Base-by-base conservation (phyloP, 805 yeast species). In the Scheffersomyces lignosus region DNA sequence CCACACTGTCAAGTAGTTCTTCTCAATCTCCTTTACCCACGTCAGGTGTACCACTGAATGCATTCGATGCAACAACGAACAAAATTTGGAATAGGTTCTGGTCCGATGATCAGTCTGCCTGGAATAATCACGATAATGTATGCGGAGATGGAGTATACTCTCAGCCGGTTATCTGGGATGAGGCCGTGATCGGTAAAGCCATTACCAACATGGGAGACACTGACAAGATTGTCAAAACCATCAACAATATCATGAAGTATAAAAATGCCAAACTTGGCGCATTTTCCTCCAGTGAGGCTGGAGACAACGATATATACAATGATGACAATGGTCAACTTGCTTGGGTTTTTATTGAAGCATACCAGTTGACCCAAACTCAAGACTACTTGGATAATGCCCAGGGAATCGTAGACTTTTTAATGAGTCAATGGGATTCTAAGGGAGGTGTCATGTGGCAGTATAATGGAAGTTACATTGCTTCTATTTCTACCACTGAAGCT, bases 271-370 rank as follows among this genome's bases (percentile, higher is more conserved):
- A 39, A 0, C 18, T 43, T 10, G 58, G 52, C 6, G 60, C 52
- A 31, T 60, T 41, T 33, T 54, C 61, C 14, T 51, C 62, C 1
- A 34, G 55, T 2, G 46, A 51, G 2, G 53, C 47, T 6, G 44
- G 45, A 13, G 52, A 52, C 31, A 33, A 38, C 14, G 62, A 58
- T 29, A 46, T 58, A 15, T 60, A 60, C 36, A 52, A 44, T 16
- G 65, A 60, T 37, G 65, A 60, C 38, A 56, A 58, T 37, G 48
- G 56, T 1, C 65, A 60, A 36, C 40, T 54, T 3, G 49, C 49
- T 4, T 60, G 62, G 60, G 54, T 49, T 3, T 49, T 52, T 27
- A 27, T 51, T 6, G 62, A 58, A n/a, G 59, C 55, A 1, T 56
- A 49, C 33, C 38, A 39, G 27, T 13, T 43, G 5, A 52, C 60